phyloP scores from a whole-genome alignment of 2,329 filamentous ascomycete genomes.

The Biscogniauxia sp. region DNA sequence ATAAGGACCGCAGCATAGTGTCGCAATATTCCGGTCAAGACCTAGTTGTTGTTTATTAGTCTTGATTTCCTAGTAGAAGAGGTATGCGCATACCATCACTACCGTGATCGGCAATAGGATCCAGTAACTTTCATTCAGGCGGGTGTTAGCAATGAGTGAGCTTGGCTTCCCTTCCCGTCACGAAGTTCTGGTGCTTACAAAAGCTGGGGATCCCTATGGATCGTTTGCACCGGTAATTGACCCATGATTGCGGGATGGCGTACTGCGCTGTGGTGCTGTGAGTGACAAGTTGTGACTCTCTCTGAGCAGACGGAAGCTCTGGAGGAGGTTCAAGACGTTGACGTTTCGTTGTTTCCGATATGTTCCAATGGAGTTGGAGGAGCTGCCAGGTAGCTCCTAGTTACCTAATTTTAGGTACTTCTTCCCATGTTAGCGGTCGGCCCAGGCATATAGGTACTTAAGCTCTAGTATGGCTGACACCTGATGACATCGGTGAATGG shows the following conservation, averaged over 20 bases:
- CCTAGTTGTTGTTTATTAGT: slow-evolving; percentile 42
- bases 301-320: slow-evolving; percentile 4
- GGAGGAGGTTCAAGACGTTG: not conserved
- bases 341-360: not conserved
- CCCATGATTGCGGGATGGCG: slow-evolving; percentile 60
- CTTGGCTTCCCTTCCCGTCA: not conserved
- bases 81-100: slow-evolving; percentile 68
- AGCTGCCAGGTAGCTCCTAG: not conserved
- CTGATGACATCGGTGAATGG: slow-evolving; percentile 10
- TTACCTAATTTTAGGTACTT: not conserved
- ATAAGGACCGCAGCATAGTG: slow-evolving; percentile 96
- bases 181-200: slow-evolving; percentile 63
- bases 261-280: not conserved
- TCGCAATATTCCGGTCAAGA: slow-evolving; percentile 90
- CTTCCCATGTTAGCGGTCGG: not conserved
- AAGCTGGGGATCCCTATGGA: slow-evolving; percentile 95
- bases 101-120: slow-evolving; percentile 96
- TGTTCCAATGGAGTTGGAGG: not conserved
- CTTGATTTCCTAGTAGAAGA: not conserved
- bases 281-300: slow-evolving; percentile 1
- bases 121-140: slow-evolving; percentile 73
- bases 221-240: slow-evolving; percentile 84
- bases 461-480: slow-evolving; percentile 6
- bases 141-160: slow-evolving; percentile 9
- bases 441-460: not conserved